Evolutionary conservation across 129 eudicot genomes (phyloP).

Genomic region (Cynara cardunculus): DNA sequence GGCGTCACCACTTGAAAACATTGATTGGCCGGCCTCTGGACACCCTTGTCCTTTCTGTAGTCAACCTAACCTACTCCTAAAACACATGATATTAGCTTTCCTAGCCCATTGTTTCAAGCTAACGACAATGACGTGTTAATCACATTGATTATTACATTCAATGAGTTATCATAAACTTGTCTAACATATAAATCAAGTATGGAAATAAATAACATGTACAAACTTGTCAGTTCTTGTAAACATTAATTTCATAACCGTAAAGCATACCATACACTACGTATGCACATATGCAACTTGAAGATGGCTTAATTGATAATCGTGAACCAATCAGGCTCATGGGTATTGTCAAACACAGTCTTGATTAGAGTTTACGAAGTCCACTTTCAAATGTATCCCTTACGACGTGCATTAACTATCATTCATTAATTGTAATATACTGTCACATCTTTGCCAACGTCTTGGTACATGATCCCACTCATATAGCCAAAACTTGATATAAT

Average conservation of each 20-base stretch:
- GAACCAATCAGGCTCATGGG: no score
- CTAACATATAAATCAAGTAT: neutral
- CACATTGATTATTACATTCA: neutral
- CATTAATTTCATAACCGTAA: neutral
- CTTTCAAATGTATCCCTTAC: neutral
- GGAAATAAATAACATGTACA: neutral
- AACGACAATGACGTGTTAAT: no score
- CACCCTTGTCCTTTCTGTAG: neutral
- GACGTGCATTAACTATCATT: neutral
- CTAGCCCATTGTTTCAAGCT: neutral
- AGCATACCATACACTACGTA: no score
- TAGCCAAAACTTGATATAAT: neutral
- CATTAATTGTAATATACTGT: neutral
- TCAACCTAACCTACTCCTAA: neutral
- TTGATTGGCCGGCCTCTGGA: no score
- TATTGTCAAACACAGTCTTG: no score
- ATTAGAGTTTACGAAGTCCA: no score
- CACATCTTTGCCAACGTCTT: no score
- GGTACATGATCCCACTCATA: no score
- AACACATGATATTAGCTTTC: no score
- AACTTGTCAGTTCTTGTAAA: neutral
- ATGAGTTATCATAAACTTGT: neutral
- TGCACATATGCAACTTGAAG: no score
- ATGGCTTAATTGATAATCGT: no score
- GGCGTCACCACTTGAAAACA: no score